Percentiles rank a stretch among this genome's conserved stretches.
Conservation (phyloP, 2,329 filamentous ascomycete genomes). For the Pestalotiopsis sp. region DNA sequence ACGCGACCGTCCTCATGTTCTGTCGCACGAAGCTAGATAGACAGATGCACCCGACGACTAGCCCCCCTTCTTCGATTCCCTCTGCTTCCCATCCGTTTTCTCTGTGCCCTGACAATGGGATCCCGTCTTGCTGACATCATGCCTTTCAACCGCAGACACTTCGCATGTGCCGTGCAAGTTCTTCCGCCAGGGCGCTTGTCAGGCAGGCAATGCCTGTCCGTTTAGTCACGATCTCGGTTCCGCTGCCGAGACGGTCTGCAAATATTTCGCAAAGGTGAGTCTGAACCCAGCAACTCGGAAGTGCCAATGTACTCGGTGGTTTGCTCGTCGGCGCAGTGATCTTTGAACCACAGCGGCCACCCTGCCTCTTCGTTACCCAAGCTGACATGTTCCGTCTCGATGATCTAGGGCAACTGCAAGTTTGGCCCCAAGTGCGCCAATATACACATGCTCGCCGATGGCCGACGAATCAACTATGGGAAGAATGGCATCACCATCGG, state of each 20-base stretch:
- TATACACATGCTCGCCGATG: conserved; percentile 92
- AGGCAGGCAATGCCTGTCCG: conserved; percentile 92
- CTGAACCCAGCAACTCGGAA: neutral
- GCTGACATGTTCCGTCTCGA: conserved; percentile 16
- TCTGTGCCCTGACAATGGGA: conserved; percentile 5
- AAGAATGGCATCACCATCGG: conserved; percentile 68
- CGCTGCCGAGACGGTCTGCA: conserved; percentile 87
- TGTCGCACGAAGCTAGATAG: conserved; percentile 1
- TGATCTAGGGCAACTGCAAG: conserved; percentile 87
- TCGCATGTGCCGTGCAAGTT: conserved; percentile 99
- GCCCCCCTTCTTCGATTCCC: neutral
- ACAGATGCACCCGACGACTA: neutral
- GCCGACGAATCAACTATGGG: conserved; percentile 82
- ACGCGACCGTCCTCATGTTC: neutral
- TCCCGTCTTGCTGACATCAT: conserved; percentile 4
- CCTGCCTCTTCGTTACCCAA: neutral
- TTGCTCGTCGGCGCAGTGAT: neutral
- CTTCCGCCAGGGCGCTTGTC: conserved; percentile 93
- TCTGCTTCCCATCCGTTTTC: neutral
- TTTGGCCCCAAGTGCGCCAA: conserved; percentile 98
- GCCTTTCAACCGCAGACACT: conserved; percentile 62
- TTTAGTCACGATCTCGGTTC: conserved; percentile 92
- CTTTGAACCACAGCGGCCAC: neutral
- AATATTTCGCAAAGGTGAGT: conserved; percentile 95
- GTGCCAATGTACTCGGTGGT: neutral